Evolutionary conservation across 1,284 basidiomycete genomes (phyloP), one percentile per base, ranked within the genome.

Genomic region (Irpex sp.): DNA sequence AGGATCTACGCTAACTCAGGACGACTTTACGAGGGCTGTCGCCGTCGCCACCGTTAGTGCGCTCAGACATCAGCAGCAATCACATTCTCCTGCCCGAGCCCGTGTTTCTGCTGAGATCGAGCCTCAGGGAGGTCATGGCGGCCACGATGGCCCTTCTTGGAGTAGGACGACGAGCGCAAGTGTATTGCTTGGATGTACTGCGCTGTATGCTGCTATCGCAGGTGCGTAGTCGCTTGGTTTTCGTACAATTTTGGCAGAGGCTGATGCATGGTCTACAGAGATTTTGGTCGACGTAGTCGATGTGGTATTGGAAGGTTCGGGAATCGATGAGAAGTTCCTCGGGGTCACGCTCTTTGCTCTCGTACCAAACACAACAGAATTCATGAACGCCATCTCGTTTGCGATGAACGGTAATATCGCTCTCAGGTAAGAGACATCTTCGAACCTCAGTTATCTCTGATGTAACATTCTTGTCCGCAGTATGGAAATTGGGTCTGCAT

Each of bases 351-450:
- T 99, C 7, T 99, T 99, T 72, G 97, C 97, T 1, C 85, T 99
- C 38, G 96, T 99, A 0, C 97, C 97, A 8, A 99, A 99, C 76
- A 98, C 96, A 15, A 99, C 97, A 19, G 97, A 99, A 78, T 99
- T 99, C 75, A 98, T 99, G 97, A 99, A 99, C 74, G 97, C 97
- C 62, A 97, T 99, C 72, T 97, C 95, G n/a, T 99, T 99, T 73
- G 97, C 97, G 15, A 79, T 99, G 70, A 93, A 97, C 72, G 97
- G 93, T 13, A 99, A 99, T 75, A 99, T 99, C 68, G 95, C 97
- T 1, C 80, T 99, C 21, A 96, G 93, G 95, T 94, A 68, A 57
- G 85, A 26, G 8, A 8, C 34, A 21, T 9, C 13, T 5, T 17
- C n/a, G 54, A 2, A 17, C 17, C 67, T 56, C 19, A 9, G 21